These are phyloP conservation scores for Aspergillus nidulans DNA, from an alignment of 495 filamentous ascomycete genomes.

Conservation along the genomic window DNA sequence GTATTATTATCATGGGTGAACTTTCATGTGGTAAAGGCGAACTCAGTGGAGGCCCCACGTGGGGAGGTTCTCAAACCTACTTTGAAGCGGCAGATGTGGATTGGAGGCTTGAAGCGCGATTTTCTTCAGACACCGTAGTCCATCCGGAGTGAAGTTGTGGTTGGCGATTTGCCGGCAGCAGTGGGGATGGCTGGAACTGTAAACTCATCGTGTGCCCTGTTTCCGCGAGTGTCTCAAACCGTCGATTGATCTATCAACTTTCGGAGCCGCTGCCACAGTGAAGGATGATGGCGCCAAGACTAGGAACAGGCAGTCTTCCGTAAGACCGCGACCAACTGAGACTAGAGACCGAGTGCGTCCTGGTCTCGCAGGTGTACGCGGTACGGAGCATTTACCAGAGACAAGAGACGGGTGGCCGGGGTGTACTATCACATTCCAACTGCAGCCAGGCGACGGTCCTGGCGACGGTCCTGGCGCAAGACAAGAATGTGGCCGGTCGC, in stretches of 20 bases:
- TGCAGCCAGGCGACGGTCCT: background rate
- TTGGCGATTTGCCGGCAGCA: background rate
- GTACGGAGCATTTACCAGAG: background rate
- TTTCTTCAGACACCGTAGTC: background rate
- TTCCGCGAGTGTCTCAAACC: background rate
- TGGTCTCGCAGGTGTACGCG: no score
- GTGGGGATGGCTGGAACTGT: background rate
- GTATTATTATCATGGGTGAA: no score
- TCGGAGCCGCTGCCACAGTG: no score
- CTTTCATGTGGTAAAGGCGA: no score
- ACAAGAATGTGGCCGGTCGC: slow-evolving; percentile 16
- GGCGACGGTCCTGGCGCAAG: background rate
- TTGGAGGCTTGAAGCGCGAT: background rate
- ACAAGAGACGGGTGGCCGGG: background rate
- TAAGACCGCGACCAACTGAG: no score
- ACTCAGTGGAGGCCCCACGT: background rate
- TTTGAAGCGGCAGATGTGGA: background rate
- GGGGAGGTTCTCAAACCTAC: background rate
- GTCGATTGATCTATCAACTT: background rate
- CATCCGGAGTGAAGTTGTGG: no score
- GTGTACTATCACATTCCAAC: background rate
- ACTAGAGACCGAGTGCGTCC: background rate
- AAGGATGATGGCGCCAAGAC: slow-evolving; percentile 4
- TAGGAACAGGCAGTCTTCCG: background rate
- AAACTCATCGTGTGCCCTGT: background rate